Base-by-base conservation (phyloP, 306 rosid species). In the Betula pendula region DNA sequence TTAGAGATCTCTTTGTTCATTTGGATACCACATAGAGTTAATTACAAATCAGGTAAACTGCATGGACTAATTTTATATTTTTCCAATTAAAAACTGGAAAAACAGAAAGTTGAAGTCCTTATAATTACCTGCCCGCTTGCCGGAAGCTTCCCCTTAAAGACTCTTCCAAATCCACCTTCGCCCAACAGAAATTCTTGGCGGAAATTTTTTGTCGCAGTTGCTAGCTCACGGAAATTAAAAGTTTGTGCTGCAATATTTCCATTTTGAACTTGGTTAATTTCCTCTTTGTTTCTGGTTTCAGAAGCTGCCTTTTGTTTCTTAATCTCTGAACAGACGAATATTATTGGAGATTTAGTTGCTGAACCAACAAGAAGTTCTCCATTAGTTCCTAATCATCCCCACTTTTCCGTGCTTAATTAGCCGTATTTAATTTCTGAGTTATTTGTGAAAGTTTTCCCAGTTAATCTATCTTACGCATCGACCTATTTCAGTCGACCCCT, bases 161-260 rank as follows among this genome's bases (percentile, higher is more conserved):
- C 98, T 83, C 96, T 92, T 31, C 98, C 98, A 70, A 92, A 94
- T 33, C 96, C 93, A 51, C 98, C 97, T 85, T 92, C 98, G 1
- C 97, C 98, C 82, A 94, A 35, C 29, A 92, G 91, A 22, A 89
- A 82, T 81, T 90, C 98, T 48, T 90, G 97, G 0, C 96, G 81
- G 80, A 94, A 94, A 80, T 94, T 94, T 85, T 89, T 92, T 0
- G 98, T 94, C 20, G 97, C 98, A 2, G 84, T 84, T 58, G 98
- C 98, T 16, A 94, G 73, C 85, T 94, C 98, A 2, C 98, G 90
- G 74, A 94, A 94, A 19, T 87, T 94, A 85, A 86, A 94, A 78
- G 24, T 73, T 71, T 89, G 87, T 62, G 98, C 92, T 79, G 87
- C 81, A 71, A 90, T 89, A 56, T 79, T 76, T 17, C 87, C 70